phyloP scores from a whole-genome alignment of 2,329 filamentous ascomycete genomes.

The Venturia aucupariae region DNA sequence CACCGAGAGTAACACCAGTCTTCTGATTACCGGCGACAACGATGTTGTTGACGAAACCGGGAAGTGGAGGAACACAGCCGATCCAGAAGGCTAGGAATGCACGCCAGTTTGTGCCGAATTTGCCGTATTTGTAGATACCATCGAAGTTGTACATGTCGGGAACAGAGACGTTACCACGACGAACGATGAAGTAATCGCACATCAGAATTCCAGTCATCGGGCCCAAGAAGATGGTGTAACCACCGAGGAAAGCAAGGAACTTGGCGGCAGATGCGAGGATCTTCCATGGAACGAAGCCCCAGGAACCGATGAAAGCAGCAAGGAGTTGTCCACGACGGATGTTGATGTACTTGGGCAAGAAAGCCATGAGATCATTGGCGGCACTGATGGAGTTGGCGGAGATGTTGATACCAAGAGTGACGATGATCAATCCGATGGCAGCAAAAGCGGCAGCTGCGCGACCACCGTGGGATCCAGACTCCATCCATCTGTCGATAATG shows the following conservation, averaged over 20 bases:
- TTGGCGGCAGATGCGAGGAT: slow-evolving; percentile 12
- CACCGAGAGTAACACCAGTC: slow-evolving; percentile 20
- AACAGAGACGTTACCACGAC: slow-evolving; percentile 18
- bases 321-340: slow-evolving; percentile 20
- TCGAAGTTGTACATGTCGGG: slow-evolving; percentile 21
- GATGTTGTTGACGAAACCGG: slow-evolving; percentile 28
- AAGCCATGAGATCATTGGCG: slow-evolving; percentile 35
- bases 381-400: slow-evolving; percentile 23
- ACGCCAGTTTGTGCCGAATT: slow-evolving; percentile 27
- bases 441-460: slow-evolving; percentile 23
- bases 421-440: slow-evolving; percentile 22
- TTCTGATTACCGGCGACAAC: slow-evolving; percentile 33
- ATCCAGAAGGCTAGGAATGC: slow-evolving; percentile 25
- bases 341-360: slow-evolving; percentile 27
- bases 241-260: slow-evolving; percentile 20
- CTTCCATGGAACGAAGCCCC: slow-evolving; percentile 28
- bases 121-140: slow-evolving; percentile 27
- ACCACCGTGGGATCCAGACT: slow-evolving; percentile 17
- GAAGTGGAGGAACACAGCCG: slow-evolving; percentile 27
- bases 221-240: slow-evolving; percentile 23
- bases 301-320: slow-evolving; percentile 12
- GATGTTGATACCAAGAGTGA: slow-evolving; percentile 22
- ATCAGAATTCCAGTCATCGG: slow-evolving; percentile 19
- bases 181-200: slow-evolving; percentile 20
- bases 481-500: slow-evolving; percentile 19